phyloP scores from a whole-genome alignment of 2,329 filamentous ascomycete species.

The Talaromyces rugulosus region DNA sequence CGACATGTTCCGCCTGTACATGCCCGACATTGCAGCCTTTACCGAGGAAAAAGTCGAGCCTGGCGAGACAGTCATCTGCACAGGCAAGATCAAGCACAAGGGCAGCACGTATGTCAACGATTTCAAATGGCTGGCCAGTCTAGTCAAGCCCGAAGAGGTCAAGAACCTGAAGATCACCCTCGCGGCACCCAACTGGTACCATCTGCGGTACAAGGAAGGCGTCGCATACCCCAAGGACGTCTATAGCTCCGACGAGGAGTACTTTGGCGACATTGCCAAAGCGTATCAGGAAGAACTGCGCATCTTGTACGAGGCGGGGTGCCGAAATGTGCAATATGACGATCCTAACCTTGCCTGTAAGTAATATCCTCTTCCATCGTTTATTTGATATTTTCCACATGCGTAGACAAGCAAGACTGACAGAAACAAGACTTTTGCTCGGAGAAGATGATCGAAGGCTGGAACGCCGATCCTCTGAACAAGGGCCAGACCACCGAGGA shows the following conservation, averaged over 20 bases:
- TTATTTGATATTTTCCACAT: not conserved
- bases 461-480: constrained; percentile 64
- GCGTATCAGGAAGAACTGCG: constrained; percentile 62
- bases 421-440: constrained; percentile 63
- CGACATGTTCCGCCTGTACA: constrained; percentile 55
- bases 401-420: constrained; percentile 5
- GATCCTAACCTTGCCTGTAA: constrained; percentile 64
- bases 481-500: constrained; percentile 60
- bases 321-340: constrained; percentile 65
- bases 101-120: constrained; percentile 56
- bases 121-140: constrained; percentile 56
- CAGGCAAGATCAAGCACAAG: constrained; percentile 55
- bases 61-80: constrained; percentile 54
- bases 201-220: constrained; percentile 58
- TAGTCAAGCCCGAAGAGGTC: constrained; percentile 57
- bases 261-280: constrained; percentile 62
- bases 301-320: constrained; percentile 58
- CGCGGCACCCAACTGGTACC: constrained; percentile 65
- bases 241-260: constrained; percentile 56
- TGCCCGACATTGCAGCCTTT: constrained; percentile 60
- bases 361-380: constrained; percentile 18
- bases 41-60: constrained; percentile 55
- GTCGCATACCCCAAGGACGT: constrained; percentile 54
- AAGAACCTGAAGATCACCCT: constrained; percentile 66
- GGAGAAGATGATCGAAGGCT: constrained; percentile 65